phyloP scores from a whole-genome alignment of 2,329 filamentous ascomycete genomes.

The Leptographium wingfieldii region DNA sequence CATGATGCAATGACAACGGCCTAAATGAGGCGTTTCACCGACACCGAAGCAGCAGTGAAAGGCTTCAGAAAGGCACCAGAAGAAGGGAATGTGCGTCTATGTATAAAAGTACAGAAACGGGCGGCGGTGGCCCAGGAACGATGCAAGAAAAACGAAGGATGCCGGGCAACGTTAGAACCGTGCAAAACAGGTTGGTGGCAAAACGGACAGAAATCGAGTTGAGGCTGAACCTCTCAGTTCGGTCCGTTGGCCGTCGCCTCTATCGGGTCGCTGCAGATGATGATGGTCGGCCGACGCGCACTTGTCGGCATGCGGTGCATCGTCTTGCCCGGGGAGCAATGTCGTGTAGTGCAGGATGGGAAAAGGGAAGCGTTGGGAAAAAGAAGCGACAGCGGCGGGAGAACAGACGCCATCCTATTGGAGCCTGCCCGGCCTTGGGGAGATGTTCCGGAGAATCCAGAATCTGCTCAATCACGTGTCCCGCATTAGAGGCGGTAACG shows the following conservation, averaged over 20 bases:
- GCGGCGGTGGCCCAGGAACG: not conserved
- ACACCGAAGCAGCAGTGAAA: not conserved
- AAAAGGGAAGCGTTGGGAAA: not conserved
- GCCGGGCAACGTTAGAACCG: not conserved
- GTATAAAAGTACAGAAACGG: not conserved
- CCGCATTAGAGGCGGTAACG: not conserved
- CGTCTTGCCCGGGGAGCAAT: not conserved
- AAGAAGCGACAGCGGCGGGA: not conserved
- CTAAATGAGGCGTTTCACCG: not conserved
- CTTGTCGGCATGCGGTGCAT: not conserved
- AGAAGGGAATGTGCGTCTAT: not conserved
- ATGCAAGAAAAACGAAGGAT: not conserved
- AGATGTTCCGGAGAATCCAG: not conserved
- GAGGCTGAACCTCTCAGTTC: not conserved
- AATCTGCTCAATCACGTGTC: not conserved
- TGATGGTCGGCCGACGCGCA: not conserved
- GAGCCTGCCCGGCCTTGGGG: not conserved
- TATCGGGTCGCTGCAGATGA: not conserved
- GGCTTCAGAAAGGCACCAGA: not conserved
- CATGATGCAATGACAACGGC: not conserved
- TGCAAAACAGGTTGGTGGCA: not conserved
- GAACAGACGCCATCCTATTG: slow-evolving; percentile 2
- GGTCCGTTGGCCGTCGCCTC: not conserved
- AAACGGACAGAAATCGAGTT: not conserved
- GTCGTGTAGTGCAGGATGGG: not conserved